A percentile compares a stretch with the other conserved stretches of the same genome.
These are phyloP conservation scores for Millerago galiae DNA, from an alignment of 805 yeast species.

Conservation along the genomic window DNA sequence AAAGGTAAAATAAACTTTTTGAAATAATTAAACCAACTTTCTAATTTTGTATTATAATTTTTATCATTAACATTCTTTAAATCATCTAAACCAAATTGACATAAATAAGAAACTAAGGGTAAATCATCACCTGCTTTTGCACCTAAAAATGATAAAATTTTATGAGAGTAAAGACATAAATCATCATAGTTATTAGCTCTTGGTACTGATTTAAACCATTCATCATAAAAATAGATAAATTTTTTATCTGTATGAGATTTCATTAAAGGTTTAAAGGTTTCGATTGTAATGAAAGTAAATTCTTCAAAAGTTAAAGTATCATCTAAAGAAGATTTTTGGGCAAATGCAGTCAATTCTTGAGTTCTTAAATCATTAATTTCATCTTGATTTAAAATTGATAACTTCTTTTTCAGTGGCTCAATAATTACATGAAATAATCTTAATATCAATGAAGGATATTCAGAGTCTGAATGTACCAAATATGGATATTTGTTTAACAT, in stretches of 20 bases:
- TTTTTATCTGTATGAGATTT: conserved; percentile 9
- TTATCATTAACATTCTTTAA: conserved; percentile 19
- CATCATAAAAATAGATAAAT: conserved; percentile 36
- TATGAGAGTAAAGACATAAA: conserved; percentile 40
- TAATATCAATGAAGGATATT: conserved; percentile 40
- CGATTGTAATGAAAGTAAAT: conserved; percentile 13
- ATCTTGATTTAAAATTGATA: conserved; percentile 16
- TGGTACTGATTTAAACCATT: conserved; percentile 43
- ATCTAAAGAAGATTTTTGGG: conserved; percentile 17
- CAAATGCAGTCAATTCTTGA: conserved; percentile 20
- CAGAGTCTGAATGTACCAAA: conserved; percentile 47
- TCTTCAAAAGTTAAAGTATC: conserved; percentile 28
- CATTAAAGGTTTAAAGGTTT: conserved; percentile 28
- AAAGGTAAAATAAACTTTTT: conserved; percentile 66
- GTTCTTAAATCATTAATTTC: conserved; percentile 18
- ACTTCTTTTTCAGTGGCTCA: conserved; percentile 36
- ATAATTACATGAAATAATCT: conserved; percentile 44
- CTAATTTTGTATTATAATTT: conserved; percentile 16
- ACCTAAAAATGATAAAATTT: conserved; percentile 48
- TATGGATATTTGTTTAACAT: conserved; percentile 58
- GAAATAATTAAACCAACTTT: conserved; percentile 52
- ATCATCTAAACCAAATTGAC: conserved; percentile 48
- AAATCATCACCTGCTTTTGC: conserved; percentile 45
- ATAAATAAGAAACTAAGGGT: conserved; percentile 46
- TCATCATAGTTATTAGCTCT: conserved; percentile 33